phyloP scores from a whole-genome alignment of 2,329 filamentous ascomycete genomes.

The Penicillium italicum region DNA sequence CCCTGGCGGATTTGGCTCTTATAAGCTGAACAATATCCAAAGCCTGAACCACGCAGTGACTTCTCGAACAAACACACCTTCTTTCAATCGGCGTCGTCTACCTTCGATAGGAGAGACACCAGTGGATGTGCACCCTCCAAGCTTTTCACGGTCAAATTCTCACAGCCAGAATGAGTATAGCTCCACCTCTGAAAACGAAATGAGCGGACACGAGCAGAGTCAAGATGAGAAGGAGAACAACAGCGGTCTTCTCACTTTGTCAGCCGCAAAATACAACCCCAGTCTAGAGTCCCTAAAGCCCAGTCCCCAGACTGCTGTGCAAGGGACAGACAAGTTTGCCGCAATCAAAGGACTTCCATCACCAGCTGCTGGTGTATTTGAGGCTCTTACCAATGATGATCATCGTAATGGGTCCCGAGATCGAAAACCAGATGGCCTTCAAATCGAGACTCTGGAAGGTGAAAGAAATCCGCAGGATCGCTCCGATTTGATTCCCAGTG shows the following conservation, averaged over 20 bases:
- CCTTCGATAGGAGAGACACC: constrained; percentile 74
- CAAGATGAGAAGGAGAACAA: constrained; percentile 33
- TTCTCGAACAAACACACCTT: constrained; percentile 59
- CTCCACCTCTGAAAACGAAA: constrained; percentile 46
- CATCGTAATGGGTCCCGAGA: constrained; percentile 62
- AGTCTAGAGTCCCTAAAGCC: constrained; percentile 36
- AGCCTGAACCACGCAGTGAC: constrained; percentile 67
- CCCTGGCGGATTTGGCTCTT: constrained; percentile 63
- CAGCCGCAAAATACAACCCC: constrained; percentile 47
- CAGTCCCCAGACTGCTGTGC: constrained; percentile 61
- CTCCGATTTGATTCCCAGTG: constrained; percentile 51
- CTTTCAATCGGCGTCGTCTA: constrained; percentile 62
- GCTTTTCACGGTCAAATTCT: constrained; percentile 40
- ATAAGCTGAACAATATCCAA: constrained; percentile 56
- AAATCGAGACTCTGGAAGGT: constrained; percentile 57
- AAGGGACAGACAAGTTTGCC: constrained; percentile 61
- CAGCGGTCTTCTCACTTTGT: constrained; percentile 37
- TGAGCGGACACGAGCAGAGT: constrained; percentile 26
- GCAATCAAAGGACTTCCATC: constrained; percentile 61
- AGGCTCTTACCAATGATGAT: constrained; percentile 58
- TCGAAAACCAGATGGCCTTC: constrained; percentile 72
- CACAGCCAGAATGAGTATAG: constrained; percentile 46
- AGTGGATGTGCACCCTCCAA: constrained; percentile 47
- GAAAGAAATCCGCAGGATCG: constrained; percentile 53
- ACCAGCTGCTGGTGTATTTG: constrained; percentile 62